These are phyloP conservation scores for Curvularia verruculosa DNA, from an alignment of 2,329 filamentous ascomycete species.

Conservation along the genomic window DNA sequence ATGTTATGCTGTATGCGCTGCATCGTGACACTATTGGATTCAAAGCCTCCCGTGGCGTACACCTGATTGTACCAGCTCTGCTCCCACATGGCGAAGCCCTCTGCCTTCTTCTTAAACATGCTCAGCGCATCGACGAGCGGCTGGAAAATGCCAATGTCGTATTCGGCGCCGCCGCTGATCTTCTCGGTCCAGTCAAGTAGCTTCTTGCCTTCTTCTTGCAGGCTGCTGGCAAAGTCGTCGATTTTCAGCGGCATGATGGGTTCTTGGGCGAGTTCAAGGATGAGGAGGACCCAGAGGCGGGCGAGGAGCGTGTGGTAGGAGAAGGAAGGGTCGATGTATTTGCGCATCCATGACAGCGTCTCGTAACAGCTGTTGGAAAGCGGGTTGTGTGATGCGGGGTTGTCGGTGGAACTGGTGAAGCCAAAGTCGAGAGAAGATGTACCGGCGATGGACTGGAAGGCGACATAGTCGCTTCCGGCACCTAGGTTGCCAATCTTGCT, in stretches of 20 bases:
- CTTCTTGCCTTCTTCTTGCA: constrained; percentile 69
- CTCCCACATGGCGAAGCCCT: constrained; percentile 77
- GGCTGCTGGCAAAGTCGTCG: constrained; percentile 69
- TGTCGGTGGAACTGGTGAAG: constrained; percentile 63
- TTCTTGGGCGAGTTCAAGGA: constrained; percentile 82
- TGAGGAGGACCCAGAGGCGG: constrained; percentile 79
- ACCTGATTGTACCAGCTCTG: constrained; percentile 76
- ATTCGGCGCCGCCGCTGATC: constrained; percentile 46
- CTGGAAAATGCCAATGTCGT: constrained; percentile 59
- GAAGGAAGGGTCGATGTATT: constrained; percentile 81
- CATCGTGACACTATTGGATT: constrained; percentile 70
- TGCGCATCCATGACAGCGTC: constrained; percentile 83
- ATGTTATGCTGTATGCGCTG: constrained; percentile 78
- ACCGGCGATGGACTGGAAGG: constrained; percentile 90
- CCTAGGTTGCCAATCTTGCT: constrained; percentile 70
- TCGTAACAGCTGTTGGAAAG: constrained; percentile 89
- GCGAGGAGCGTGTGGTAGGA: constrained; percentile 78
- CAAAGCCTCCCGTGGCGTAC: constrained; percentile 74
- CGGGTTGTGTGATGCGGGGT: constrained; percentile 55
- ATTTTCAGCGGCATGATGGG: constrained; percentile 85
- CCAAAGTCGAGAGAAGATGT: constrained; percentile 85
- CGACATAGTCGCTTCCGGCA: constrained; percentile 80
- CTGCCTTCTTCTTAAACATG: constrained; percentile 64
- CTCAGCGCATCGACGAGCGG: constrained; percentile 68
- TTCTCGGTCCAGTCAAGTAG: constrained; percentile 69